Percentiles rank a stretch among this genome's conserved stretches.
These are phyloP conservation scores for Aspergillus sp. DNA, from an alignment of 2,329 filamentous ascomycete genomes.

Conservation along the genomic window DNA sequence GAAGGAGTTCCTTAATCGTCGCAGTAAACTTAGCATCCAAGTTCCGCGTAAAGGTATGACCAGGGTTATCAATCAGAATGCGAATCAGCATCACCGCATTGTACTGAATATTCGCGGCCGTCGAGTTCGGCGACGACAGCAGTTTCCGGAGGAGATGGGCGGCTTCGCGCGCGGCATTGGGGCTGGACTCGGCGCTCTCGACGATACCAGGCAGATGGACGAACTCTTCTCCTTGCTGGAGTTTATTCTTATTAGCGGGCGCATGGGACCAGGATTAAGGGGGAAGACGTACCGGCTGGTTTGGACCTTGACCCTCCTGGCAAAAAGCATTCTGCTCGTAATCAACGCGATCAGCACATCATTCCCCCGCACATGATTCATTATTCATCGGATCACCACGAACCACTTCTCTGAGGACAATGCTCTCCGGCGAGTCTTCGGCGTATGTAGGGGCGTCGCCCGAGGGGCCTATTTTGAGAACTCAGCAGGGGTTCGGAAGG, in stretches of 20 bases:
- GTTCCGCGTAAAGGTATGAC: constrained; percentile 84
- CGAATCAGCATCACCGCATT: constrained; percentile 94
- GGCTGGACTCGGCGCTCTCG: constrained; percentile 90
- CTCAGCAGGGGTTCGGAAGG: constrained; percentile 5
- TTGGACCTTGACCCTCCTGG: constrained; percentile 64
- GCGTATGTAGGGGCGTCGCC: constrained; percentile 21
- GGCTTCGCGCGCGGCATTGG: constrained; percentile 77
- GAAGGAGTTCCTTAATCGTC: constrained; percentile 72
- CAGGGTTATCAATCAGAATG: constrained; percentile 90
- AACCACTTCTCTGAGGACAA: constrained; percentile 43
- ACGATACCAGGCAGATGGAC: constrained; percentile 91
- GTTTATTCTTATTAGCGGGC: not conserved
- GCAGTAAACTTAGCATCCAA: constrained; percentile 81
- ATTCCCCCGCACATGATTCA: not conserved
- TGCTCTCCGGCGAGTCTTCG: constrained; percentile 41
- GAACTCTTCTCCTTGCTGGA: constrained; percentile 75
- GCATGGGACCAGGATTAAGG: constrained; percentile 2
- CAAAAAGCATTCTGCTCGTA: constrained; percentile 70
- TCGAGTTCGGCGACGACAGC: constrained; percentile 67
- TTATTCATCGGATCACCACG: constrained; percentile 13
- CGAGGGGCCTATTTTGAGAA: constrained; percentile 21
- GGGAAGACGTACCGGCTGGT: constrained; percentile 49
- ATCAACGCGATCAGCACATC: not conserved
- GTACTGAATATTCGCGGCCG: constrained; percentile 71
- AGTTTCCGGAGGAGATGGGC: constrained; percentile 80